Evolutionary conservation across 108 stramenopile species (phyloP).

Genomic region (Licmophora abbreviata): DNA sequence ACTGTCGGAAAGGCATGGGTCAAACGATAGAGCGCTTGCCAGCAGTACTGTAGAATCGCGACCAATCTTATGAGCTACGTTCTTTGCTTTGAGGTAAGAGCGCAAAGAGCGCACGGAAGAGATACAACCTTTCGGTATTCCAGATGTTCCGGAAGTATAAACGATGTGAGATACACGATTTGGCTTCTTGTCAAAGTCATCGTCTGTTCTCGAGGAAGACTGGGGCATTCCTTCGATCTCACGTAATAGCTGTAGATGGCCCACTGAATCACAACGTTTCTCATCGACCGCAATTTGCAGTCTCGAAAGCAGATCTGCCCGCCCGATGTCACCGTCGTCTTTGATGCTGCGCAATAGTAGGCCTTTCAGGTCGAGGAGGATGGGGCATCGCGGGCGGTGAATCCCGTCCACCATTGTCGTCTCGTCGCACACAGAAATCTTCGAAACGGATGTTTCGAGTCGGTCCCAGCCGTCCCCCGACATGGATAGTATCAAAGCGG

Average conservation of each 20-base stretch:
- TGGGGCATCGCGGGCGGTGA: too few species aligned
- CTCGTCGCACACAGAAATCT: too few species aligned
- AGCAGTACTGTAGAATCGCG: constrained; percentile 45
- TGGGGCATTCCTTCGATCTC: too few species aligned
- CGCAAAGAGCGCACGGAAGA: constrained; percentile 54
- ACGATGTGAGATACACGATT: constrained; percentile 66
- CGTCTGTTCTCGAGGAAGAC: too few species aligned
- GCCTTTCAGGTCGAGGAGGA: too few species aligned
- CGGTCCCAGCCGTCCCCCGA: constrained; percentile 25
- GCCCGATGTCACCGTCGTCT: too few species aligned
- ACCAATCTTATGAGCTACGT: constrained; percentile 40
- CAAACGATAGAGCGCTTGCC: constrained; percentile 74
- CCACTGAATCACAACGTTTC: too few species aligned
- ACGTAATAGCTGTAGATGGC: too few species aligned
- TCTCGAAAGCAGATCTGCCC: too few species aligned
- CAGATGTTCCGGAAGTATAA: constrained; percentile 95
- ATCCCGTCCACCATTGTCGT: too few species aligned
- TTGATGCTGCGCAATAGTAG: too few species aligned
- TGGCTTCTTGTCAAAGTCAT: not conserved
- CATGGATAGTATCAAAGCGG: constrained; percentile 38
- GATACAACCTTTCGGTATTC: constrained; percentile 87
- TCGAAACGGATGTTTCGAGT: constrained; percentile 11
- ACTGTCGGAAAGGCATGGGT: constrained; percentile 78
- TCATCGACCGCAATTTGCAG: too few species aligned
- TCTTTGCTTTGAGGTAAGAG: constrained; percentile 59